Evolutionary conservation across 2,329 filamentous ascomycete species (phyloP).

Genomic region (Trichoderma semiorbis): DNA sequence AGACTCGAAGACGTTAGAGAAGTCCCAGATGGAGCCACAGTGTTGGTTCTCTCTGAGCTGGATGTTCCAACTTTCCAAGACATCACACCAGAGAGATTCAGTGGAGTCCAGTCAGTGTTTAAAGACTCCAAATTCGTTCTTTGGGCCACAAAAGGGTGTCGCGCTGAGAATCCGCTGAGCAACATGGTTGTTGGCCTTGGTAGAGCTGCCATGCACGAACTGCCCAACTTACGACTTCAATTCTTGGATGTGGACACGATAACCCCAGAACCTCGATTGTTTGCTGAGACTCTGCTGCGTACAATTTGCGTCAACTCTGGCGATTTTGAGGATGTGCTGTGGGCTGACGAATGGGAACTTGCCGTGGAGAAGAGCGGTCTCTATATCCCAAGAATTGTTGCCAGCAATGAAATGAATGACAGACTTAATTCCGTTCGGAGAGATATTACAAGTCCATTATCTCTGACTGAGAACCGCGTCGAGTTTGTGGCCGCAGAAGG

Average conservation of each 20-base stretch:
- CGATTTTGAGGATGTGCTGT: background rate
- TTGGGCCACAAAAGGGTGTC: background rate
- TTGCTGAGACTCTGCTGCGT: background rate
- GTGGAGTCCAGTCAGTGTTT: background rate
- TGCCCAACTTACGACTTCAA: background rate
- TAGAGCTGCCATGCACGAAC: background rate
- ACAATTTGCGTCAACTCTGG: background rate
- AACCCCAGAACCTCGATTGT: background rate
- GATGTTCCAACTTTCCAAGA: background rate
- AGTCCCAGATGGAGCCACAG: background rate
- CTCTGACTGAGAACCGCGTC: background rate
- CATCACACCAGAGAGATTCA: background rate
- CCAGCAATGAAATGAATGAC: background rate
- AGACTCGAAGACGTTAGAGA: background rate
- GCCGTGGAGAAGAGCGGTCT: background rate
- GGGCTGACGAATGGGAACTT: background rate
- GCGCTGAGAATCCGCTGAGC: background rate
- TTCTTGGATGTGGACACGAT: background rate
- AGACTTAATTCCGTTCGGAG: background rate
- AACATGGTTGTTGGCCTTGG: background rate
- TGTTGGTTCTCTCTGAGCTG: background rate
- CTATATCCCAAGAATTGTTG: background rate
- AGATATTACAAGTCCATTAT: background rate
- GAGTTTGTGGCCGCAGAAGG: background rate
- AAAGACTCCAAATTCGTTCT: background rate